Evolutionary conservation across 2,329 filamentous ascomycete genomes (phyloP).

Genomic region (Paecilomyces sp.): DNA sequence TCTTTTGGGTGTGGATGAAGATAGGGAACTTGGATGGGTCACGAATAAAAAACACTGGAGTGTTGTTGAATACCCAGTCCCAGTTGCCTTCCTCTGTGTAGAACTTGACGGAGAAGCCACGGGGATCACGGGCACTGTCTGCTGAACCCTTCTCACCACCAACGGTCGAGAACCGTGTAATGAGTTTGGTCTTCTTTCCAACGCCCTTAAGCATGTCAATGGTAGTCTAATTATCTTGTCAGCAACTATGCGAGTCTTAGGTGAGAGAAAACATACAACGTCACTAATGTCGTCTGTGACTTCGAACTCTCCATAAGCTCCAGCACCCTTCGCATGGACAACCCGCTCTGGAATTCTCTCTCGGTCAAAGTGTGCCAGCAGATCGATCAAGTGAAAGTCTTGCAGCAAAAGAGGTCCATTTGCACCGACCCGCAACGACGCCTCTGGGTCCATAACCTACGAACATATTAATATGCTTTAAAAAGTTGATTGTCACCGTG

Average conservation of each 20-base stretch:
- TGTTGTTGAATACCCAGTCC: constrained; percentile 68
- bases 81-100: constrained; percentile 67
- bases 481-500: background rate
- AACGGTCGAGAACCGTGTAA: constrained; percentile 67
- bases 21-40: constrained; percentile 67
- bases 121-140: constrained; percentile 64
- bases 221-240: constrained; percentile 18
- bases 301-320: constrained; percentile 37
- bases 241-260: background rate
- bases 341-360: constrained; percentile 36
- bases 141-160: constrained; percentile 66
- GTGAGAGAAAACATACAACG: constrained; percentile 22
- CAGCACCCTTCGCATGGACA: constrained; percentile 37
- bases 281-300: constrained; percentile 45
- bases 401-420: constrained; percentile 57
- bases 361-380: constrained; percentile 42
- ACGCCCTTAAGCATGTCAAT: constrained; percentile 47
- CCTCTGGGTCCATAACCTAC: constrained; percentile 45
- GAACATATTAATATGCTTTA: constrained; percentile 3
- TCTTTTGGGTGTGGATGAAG: constrained; percentile 69
- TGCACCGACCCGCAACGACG: constrained; percentile 47
- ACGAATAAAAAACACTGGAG: constrained; percentile 67
- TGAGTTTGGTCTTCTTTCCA: constrained; percentile 62
- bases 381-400: constrained; percentile 59
- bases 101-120: constrained; percentile 68